A percentile compares a stretch with the other conserved stretches of the same genome.
These are phyloP conservation scores for Paramecium tetraurelia DNA, from an alignment of 73 alveolate species.

Conservation along the genomic window DNA sequence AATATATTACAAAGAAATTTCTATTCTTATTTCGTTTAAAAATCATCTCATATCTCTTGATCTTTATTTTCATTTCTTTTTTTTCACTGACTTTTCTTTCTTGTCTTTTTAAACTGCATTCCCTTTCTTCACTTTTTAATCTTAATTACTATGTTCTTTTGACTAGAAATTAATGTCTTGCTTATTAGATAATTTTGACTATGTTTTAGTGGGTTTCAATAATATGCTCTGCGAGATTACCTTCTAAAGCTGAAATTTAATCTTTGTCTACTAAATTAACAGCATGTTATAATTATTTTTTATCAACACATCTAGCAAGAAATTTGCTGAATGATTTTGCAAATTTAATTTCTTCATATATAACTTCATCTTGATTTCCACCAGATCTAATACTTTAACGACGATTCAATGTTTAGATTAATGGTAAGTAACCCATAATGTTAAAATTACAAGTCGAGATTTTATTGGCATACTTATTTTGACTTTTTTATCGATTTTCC, in stretches of 20 bases:
- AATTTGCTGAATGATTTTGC: not conserved
- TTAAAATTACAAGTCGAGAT: not conserved
- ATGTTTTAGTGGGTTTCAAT: not conserved
- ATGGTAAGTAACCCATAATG: not conserved
- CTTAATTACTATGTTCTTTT: not conserved
- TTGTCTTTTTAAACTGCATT: not conserved
- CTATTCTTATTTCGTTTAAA: not conserved
- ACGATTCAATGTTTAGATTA: not conserved
- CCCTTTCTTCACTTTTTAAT: not conserved
- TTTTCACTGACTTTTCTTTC: not conserved
- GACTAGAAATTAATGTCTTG: not conserved
- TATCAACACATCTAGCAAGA: not conserved
- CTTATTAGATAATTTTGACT: not conserved
- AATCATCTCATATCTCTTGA: not conserved
- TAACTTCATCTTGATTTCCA: not conserved
- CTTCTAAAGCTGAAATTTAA: conserved; percentile 20
- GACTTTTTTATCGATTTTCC: not conserved
- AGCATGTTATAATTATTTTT: not conserved
- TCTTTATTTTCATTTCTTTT: not conserved
- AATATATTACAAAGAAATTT: not conserved
- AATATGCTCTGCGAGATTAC: conserved; percentile 4
- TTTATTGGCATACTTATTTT: not conserved
- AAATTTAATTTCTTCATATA: not conserved
- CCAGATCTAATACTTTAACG: not conserved
- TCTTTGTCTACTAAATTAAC: not conserved